phyloP scores from a whole-genome alignment of 495 filamentous ascomycete genomes.

The Cryomyces antarcticus region DNA sequence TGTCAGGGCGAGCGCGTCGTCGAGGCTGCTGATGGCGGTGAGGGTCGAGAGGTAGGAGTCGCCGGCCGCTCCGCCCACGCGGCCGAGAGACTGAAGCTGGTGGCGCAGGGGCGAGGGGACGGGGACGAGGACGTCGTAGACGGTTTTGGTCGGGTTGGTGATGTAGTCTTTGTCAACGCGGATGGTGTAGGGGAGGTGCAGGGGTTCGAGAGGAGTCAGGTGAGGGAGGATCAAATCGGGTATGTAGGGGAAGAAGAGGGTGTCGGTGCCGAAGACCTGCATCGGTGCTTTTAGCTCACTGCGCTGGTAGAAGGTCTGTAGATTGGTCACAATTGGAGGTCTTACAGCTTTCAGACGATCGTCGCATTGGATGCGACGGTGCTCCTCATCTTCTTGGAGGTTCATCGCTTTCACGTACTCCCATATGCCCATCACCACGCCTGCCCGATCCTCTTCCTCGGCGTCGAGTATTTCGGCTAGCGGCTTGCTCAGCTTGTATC shows the following conservation, averaged over 20 bases:
- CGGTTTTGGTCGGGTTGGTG: constrained; percentile 32
- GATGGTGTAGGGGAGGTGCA: constrained; percentile 80
- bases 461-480: constrained; percentile 76
- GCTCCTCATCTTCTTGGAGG: constrained; percentile 83
- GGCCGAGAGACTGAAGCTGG: constrained; percentile 33
- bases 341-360: constrained; percentile 53
- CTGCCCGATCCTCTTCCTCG: constrained; percentile 65
- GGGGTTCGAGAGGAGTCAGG: constrained; percentile 57
- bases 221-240: constrained; percentile 55
- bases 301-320: background rate
- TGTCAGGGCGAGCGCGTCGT: constrained; percentile 66
- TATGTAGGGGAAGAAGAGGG: constrained; percentile 75
- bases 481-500: constrained; percentile 54
- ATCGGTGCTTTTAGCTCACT: constrained; percentile 4
- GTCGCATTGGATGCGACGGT: constrained; percentile 78
- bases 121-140: constrained; percentile 75
- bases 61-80: constrained; percentile 8
- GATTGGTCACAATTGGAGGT: background rate
- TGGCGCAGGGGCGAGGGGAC: constrained; percentile 65
- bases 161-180: constrained; percentile 69
- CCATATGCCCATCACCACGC: constrained; percentile 78
- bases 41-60: constrained; percentile 26
- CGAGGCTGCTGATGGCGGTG: constrained; percentile 46
- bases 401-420: constrained; percentile 79
- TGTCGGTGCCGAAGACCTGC: constrained; percentile 60